Conservation (phyloP, 2,329 filamentous ascomycete genomes). For the Dothidotthia symphoricarpi region DNA sequence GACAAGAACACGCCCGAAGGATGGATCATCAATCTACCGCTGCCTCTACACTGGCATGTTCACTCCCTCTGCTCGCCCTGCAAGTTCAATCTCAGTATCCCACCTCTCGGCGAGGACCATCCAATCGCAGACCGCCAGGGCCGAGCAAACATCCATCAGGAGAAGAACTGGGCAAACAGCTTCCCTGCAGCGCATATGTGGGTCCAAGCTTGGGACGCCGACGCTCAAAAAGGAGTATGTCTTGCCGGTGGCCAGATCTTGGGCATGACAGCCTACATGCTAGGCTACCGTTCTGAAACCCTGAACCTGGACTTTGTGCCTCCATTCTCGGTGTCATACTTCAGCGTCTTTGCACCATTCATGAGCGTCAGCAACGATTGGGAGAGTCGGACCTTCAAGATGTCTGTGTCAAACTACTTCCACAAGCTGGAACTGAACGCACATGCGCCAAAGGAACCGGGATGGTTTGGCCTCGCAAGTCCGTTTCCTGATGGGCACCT, state of each 20-base stretch:
- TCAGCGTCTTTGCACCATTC: slow-evolving; percentile 41
- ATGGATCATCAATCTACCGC: slow-evolving; percentile 46
- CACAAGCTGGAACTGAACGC: slow-evolving; percentile 45
- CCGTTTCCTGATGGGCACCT: slow-evolving; percentile 50
- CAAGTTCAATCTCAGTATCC: slow-evolving; percentile 43
- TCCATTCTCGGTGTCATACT: slow-evolving; percentile 42
- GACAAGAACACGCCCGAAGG: slow-evolving; percentile 46
- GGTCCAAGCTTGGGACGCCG: slow-evolving; percentile 31
- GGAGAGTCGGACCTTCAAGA: slow-evolving; percentile 39
- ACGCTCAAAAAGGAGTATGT: slow-evolving; percentile 24
- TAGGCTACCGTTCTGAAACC: slow-evolving; percentile 46
- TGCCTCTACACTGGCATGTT: slow-evolving; percentile 55
- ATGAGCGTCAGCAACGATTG: slow-evolving; percentile 45
- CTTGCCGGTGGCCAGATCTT: slow-evolving; percentile 38
- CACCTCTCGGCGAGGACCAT: slow-evolving; percentile 21
- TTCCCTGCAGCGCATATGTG: slow-evolving; percentile 47
- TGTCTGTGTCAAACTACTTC: slow-evolving; percentile 42
- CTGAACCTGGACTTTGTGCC: slow-evolving; percentile 46
- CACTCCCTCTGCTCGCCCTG: slow-evolving; percentile 47
- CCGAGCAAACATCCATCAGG: slow-evolving; percentile 46
- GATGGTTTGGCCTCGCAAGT: slow-evolving; percentile 48
- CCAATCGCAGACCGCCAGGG: slow-evolving; percentile 31
- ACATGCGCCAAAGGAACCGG: slow-evolving; percentile 41
- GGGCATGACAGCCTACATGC: slow-evolving; percentile 45
- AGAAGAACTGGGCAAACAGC: slow-evolving; percentile 53